A percentile compares a stretch with the other conserved stretches of the same genome.
These are phyloP conservation scores for Vigna hirtella DNA, from an alignment of 306 rosid species.

Conservation along the genomic window DNA sequence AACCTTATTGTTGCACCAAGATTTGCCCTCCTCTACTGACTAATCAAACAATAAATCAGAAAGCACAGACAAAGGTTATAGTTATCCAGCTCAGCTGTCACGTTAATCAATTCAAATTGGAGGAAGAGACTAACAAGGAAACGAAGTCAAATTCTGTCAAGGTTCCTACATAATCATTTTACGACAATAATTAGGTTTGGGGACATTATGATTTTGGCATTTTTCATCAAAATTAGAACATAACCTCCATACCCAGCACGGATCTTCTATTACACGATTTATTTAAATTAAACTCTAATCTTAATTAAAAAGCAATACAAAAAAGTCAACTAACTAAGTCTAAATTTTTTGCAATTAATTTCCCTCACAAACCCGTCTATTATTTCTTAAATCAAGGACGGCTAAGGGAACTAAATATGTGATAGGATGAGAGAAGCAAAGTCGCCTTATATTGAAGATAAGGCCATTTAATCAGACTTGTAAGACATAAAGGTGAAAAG, in stretches of 20 bases:
- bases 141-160: neutral
- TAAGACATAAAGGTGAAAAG: neutral
- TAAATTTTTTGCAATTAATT: neutral
- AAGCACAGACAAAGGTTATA: neutral
- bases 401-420: neutral
- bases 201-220: neutral
- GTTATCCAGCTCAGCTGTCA: neutral
- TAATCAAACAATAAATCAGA: neutral
- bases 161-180: neutral
- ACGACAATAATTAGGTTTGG: neutral
- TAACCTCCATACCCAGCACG: neutral
- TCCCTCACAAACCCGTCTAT: constrained; percentile 10
- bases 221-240: neutral
- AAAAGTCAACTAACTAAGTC: neutral
- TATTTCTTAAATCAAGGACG: constrained; percentile 2
- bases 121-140: constrained; percentile 1
- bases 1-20: neutral
- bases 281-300: neutral
- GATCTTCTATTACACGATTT: neutral
- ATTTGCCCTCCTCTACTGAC: neutral
- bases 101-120: neutral
- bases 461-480: neutral
- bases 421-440: neutral
- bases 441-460: neutral
- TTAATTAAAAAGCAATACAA: neutral